phyloP scores from a whole-genome alignment of 2,329 filamentous ascomycete species.

The Calonectria montana region DNA sequence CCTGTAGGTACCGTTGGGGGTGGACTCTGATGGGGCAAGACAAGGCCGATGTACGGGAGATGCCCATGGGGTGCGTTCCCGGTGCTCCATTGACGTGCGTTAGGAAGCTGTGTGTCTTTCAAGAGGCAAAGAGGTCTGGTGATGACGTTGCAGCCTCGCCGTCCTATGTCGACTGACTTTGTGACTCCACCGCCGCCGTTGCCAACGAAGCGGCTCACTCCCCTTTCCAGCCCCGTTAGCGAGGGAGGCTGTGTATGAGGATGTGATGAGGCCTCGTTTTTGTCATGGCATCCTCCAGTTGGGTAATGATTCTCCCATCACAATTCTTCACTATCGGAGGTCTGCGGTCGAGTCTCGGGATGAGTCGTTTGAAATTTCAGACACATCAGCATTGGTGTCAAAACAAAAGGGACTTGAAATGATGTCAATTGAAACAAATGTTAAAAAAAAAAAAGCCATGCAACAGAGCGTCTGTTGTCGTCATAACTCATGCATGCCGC shows the following conservation, averaged over 20 bases:
- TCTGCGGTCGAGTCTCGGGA: not conserved
- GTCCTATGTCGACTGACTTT: not conserved
- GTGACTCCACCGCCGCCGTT: constrained; percentile 5
- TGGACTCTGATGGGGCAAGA: constrained; percentile 9
- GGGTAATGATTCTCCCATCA: not conserved
- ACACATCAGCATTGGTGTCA: not conserved
- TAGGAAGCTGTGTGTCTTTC: not conserved
- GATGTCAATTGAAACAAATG: constrained; percentile 25
- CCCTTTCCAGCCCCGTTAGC: constrained; percentile 10
- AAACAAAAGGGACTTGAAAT: not conserved
- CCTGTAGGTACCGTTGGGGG: constrained; percentile 13
- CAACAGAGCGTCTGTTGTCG: constrained; percentile 28
- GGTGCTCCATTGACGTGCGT: constrained; percentile 18
- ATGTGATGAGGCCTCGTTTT: not conserved
- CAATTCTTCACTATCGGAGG: not conserved
- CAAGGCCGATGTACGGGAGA: constrained; percentile 9
- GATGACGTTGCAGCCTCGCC: constrained; percentile 16
- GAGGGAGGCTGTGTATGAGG: constrained; percentile 1
- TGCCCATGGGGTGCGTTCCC: constrained; percentile 1
- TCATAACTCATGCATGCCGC: constrained; percentile 37
- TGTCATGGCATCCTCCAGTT: constrained; percentile 3
- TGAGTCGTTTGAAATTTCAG: not conserved
- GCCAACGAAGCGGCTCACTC: constrained; percentile 7
- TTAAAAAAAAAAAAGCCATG: constrained; percentile 29
- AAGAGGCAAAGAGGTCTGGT: constrained; percentile 7